Conservation (phyloP, 2,329 filamentous ascomycete genomes). For the Cladophialophora chaetospira region DNA sequence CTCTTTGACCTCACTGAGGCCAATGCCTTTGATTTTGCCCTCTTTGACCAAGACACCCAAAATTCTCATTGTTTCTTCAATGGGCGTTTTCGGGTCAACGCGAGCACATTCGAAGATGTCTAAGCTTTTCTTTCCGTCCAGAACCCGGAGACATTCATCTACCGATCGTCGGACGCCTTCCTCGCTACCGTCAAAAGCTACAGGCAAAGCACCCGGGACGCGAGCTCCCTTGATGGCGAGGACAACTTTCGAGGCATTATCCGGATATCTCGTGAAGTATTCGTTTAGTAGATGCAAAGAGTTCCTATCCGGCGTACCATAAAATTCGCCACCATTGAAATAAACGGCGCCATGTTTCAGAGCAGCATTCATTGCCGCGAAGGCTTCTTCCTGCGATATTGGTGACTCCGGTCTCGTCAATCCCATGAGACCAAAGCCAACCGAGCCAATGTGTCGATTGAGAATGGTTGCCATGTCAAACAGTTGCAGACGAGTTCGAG, state of each 20-base stretch:
- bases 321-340: conserved; percentile 68
- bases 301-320: conserved; percentile 61
- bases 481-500: too few relatives aligned
- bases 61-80: conserved; percentile 49
- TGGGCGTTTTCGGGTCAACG: conserved; percentile 54
- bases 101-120: conserved; percentile 63
- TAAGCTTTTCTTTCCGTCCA: conserved; percentile 51
- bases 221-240: conserved; percentile 63
- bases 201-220: conserved; percentile 34
- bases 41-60: conserved; percentile 40
- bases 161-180: conserved; percentile 59
- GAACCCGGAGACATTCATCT: conserved; percentile 56
- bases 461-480: not conserved
- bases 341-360: conserved; percentile 50
- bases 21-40: conserved; percentile 58
- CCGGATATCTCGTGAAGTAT: conserved; percentile 65
- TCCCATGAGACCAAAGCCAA: conserved; percentile 53
- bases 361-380: conserved; percentile 60
- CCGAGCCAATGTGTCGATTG: conserved; percentile 47
- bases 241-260: conserved; percentile 63
- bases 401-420: conserved; percentile 1
- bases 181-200: conserved; percentile 52
- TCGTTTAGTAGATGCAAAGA: conserved; percentile 59
- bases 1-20: conserved; percentile 53
- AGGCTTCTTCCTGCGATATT: conserved; percentile 37